phyloP scores from a whole-genome alignment of 2,329 filamentous ascomycete species.

The Pyrenochaeta sp. region DNA sequence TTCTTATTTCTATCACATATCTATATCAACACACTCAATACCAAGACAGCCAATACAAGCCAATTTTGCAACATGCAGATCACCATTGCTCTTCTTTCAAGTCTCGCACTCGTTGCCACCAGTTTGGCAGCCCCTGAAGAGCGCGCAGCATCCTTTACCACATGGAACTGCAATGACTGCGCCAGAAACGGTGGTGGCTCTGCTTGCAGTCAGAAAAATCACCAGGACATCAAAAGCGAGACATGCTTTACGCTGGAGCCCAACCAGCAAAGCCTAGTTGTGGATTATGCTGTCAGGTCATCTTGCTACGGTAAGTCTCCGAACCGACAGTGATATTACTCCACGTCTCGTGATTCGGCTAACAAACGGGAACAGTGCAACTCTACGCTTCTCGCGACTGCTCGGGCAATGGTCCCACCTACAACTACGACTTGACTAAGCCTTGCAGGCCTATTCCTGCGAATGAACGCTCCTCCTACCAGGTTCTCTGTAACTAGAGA shows the following conservation, averaged over 20 bases:
- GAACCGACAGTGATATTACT: background rate
- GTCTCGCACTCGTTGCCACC: background rate
- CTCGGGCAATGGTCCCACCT: slow-evolving; percentile 1
- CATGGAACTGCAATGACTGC: slow-evolving; percentile 2
- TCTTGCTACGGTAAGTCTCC: background rate
- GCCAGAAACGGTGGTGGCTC: background rate
- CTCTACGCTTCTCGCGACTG: background rate
- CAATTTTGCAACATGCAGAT: background rate
- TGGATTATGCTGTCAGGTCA: background rate
- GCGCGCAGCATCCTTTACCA: slow-evolving; percentile 3
- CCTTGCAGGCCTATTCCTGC: slow-evolving; percentile 3
- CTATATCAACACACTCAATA: background rate
- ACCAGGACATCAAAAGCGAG: background rate
- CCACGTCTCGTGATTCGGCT: background rate
- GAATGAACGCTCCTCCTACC: slow-evolving; percentile 1
- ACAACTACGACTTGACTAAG: background rate
- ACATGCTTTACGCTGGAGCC: background rate
- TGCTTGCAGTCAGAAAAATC: background rate
- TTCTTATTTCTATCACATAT: background rate
- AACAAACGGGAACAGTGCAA: background rate
- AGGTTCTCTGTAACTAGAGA: background rate
- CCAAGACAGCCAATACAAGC: background rate
- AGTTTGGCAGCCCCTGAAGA: background rate
- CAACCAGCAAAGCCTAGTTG: background rate
- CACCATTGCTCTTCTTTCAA: background rate